Base-by-base conservation (phyloP, 164 flowering plant genomes). In the Umbellularia californica region DNA sequence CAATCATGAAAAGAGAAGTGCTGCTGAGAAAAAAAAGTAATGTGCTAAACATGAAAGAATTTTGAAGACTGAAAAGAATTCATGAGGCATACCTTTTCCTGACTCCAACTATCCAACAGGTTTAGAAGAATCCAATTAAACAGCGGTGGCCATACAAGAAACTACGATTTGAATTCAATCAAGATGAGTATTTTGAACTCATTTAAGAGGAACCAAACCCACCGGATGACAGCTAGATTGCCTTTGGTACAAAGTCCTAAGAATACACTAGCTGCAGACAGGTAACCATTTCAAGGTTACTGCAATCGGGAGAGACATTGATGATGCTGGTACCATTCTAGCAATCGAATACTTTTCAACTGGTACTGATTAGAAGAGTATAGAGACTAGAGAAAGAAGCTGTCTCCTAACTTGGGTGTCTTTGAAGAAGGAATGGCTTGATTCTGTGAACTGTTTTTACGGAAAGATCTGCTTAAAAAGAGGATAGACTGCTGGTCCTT, bases 391-490 rank as follows among this genome's bases (percentile, higher is more conserved):
- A 64, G 28, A 22, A 55, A 20, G 60, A 55, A 64, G 33, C 14
- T 22, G 28, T 64, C 25, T 64, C 28, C 33, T 1, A 14, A 64
- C 17, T 64, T 64, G 33, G 67, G 30, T 64, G 22, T 64, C 28
- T 14, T 7, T 23, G 67, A 24, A 60, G 67, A 25, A 25, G 67
- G 5, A 64, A 64, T 25, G 15, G 27, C 28, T 64, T 64, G 67
- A 24, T 23, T 60, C 64, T n/a, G 17, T 60, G 60, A 22, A 69
- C 69, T 17, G 66, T 25, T 23, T 27, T 52, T 27, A 27, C 20
- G 1, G 76, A 20, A 55, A 35, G 70, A 64, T 35, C 25, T 69
- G 80, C 70, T 79, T 80, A 86, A 78, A 85, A 64, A 78, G 28
- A 62, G 70, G 58, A 64, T 60, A 60, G 51, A 14, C 5, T 63